Base-by-base conservation (phyloP, 108 stramenopile genomes). In the Nitzschia inconspicua region DNA sequence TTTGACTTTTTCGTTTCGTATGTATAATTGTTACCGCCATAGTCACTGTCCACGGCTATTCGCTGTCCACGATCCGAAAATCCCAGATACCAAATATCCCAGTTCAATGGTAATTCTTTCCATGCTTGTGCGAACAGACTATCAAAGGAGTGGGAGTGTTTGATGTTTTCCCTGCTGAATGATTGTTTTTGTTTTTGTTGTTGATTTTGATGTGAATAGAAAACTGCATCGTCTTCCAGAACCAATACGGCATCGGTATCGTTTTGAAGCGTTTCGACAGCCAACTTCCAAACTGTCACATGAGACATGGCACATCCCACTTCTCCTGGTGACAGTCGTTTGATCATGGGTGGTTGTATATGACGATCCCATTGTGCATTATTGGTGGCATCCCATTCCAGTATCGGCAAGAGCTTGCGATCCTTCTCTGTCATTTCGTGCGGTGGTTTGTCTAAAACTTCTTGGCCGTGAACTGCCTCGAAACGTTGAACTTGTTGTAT, bases 281-380 rank as follows among this genome's bases (percentile, higher is more conserved):
- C 29, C 46, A 47, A 30, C 48, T 39, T 57, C 78, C 78, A 79
- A 19, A 79, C 19, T 5, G 32, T 19, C 4, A 75, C 42, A 44
- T 79, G 78, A 3, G 74, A 75, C 14, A 75, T 6, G 0, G 70
- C 74, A 56, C 78, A 79, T 7, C 78, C 78, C 10, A 69, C 24
- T 62, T 79, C 78, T 5, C 78, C 73, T 16, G 40, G 16, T 22
- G 73, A 44, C 60, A 74, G 44, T 26, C 31, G 9, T 41, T 51
- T 48, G 32, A 20, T 44, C 14, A 60, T 44, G 19, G 56, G 68
- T 6, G 66, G 44, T 37, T 13, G 1, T 9, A 58, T 36, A 31
- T 60, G 51, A 3, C 70, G 60, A 35, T 75, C 70, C 36, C 39
- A 72, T 32, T 19, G 10, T 6, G 74, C 68, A 61, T 79, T 79